Percentiles rank a stretch among this genome's conserved stretches.
Evolutionary conservation across 2,329 filamentous ascomycete species (phyloP).

Genomic region (Zasmidium citrigriseum): DNA sequence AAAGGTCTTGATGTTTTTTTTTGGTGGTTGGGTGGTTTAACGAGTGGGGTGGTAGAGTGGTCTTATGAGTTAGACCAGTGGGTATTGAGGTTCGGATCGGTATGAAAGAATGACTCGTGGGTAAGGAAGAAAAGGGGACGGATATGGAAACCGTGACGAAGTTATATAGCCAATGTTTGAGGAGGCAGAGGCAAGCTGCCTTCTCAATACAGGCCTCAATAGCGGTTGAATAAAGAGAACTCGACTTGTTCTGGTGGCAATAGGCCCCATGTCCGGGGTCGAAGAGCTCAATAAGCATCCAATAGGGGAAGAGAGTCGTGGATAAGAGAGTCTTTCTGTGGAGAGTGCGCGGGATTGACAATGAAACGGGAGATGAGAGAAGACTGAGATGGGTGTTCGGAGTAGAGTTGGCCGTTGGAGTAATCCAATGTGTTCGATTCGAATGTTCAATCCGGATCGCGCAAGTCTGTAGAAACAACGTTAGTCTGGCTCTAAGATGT

Average conservation of each 20-base stretch:
- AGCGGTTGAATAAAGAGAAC: slow-evolving; percentile 15
- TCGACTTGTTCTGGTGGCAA: slow-evolving; percentile 5
- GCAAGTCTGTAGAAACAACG: background rate
- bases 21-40: slow-evolving; percentile 8
- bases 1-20: slow-evolving; percentile 14
- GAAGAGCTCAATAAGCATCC: slow-evolving; percentile 10
- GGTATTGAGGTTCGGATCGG: slow-evolving; percentile 18
- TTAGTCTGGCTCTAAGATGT: too few relatives aligned
- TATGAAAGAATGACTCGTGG: slow-evolving; percentile 30
- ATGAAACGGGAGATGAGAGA: background rate
- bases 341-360: background rate
- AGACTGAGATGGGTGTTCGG: background rate
- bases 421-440: background rate
- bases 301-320: background rate
- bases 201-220: slow-evolving; percentile 18
- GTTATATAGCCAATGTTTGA: slow-evolving; percentile 18
- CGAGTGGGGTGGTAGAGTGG: slow-evolving; percentile 8
- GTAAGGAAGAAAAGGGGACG: slow-evolving; percentile 19
- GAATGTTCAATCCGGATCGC: background rate
- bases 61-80: slow-evolving; percentile 17
- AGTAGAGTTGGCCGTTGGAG: background rate
- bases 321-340: background rate
- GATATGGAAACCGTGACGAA: slow-evolving; percentile 13
- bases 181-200: background rate
- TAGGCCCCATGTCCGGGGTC: background rate